Evolutionary conservation across 768 basidiomycete genomes (phyloP).

Genomic region (Xanthoconium purpureum): DNA sequence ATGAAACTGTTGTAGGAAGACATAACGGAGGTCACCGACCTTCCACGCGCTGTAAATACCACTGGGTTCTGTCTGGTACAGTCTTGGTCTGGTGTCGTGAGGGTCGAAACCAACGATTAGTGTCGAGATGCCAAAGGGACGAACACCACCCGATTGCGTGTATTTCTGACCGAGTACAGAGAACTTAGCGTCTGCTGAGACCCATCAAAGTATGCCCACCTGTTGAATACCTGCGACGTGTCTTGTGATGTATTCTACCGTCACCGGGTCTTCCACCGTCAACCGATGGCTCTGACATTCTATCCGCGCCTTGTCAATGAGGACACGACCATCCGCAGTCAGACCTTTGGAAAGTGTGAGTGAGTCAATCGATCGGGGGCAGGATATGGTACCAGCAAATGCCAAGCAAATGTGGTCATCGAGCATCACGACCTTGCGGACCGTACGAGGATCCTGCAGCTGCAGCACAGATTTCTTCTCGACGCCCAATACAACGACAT

Average conservation of each 20-base stretch:
- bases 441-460: slow-evolving; percentile 96
- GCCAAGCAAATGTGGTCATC: slow-evolving; percentile 97
- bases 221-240: slow-evolving; percentile 99
- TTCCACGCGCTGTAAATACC: slow-evolving; percentile 99
- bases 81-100: slow-evolving; percentile 76
- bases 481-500: slow-evolving; percentile 94
- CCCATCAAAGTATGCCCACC: slow-evolving; percentile 41
- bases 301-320: slow-evolving; percentile 96
- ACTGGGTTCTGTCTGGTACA: slow-evolving; percentile 97
- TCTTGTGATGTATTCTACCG: slow-evolving; percentile 96
- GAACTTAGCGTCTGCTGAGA: neutral
- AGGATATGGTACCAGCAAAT: slow-evolving; percentile 77
- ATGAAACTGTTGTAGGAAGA: neutral
- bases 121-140: slow-evolving; percentile 97
- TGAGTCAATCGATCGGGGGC: slow-evolving; percentile 2
- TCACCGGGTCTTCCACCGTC: slow-evolving; percentile 97
- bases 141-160: slow-evolving; percentile 97
- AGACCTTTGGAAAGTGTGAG: slow-evolving; percentile 55
- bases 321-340: slow-evolving; percentile 94
- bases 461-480: slow-evolving; percentile 99
- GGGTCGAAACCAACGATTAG: slow-evolving; percentile 97
- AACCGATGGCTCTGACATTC: slow-evolving; percentile 97
- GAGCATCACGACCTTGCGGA: slow-evolving; percentile 96
- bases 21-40: slow-evolving; percentile 40
- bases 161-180: slow-evolving; percentile 58